Percentiles rank a stretch among this genome's conserved stretches.
Conservation (phyloP, 2,329 filamentous ascomycete genomes). For the Biscogniauxia marginata region DNA sequence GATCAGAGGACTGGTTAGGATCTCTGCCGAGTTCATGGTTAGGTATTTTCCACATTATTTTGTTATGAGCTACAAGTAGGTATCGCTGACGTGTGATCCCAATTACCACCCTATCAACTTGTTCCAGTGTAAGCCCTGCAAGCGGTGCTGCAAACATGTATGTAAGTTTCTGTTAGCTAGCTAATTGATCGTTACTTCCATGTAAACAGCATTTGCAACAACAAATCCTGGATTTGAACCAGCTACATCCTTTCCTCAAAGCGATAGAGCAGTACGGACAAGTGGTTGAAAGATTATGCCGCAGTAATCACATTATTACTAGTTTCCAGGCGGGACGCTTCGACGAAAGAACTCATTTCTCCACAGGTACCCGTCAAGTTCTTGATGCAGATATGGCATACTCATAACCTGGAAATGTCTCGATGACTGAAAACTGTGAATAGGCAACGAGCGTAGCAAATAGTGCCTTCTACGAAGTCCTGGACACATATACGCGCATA, state of each 20-base stretch:
- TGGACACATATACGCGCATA: conserved; percentile 3
- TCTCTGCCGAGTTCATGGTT: no score
- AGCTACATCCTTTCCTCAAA: conserved; percentile 1
- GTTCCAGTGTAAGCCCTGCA: not conserved
- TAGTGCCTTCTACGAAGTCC: conserved; percentile 1
- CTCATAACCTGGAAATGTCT: not conserved
- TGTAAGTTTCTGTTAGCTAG: no score
- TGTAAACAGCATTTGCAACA: conserved; percentile 1
- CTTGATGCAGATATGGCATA: conserved; percentile 1
- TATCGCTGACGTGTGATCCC: no score
- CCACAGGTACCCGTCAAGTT: conserved; percentile 1
- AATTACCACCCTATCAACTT: not conserved
- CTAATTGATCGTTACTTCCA: no score
- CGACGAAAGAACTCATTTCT: not conserved
- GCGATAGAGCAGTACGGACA: conserved; percentile 1
- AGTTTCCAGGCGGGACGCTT: conserved; percentile 3
- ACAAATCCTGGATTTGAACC: not conserved
- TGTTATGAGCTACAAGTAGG: not conserved
- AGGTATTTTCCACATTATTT: no score
- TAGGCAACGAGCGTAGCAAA: not conserved
- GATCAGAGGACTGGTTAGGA: no score
- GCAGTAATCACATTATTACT: not conserved
- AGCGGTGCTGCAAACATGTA: not conserved
- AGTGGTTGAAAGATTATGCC: not conserved
- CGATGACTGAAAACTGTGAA: not conserved